Evolutionary conservation across 1,284 basidiomycete genomes (phyloP).

Genomic region (Blastosporella zonata): DNA sequence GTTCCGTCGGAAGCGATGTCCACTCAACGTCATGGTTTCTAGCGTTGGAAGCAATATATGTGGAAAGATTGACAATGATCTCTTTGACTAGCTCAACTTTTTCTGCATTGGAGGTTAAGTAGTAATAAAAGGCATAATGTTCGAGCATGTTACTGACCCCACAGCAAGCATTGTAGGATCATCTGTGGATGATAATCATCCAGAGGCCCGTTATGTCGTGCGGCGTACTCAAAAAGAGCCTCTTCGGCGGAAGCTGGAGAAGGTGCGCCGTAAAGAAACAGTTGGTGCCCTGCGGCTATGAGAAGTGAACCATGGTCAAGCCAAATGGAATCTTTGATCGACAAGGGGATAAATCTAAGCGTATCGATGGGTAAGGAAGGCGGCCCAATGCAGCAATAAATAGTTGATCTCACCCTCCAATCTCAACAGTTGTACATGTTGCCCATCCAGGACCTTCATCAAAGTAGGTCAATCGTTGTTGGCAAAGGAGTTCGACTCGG

Average conservation of each 20-base stretch:
- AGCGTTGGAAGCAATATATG: conserved; percentile 28
- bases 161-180: conserved; percentile 85
- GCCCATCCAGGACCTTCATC: conserved; percentile 80
- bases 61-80: conserved; percentile 68
- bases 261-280: conserved; percentile 66
- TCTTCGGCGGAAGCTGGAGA: conserved; percentile 26
- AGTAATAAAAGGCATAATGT: conserved; percentile 6
- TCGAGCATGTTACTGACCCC: conserved; percentile 56
- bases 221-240: conserved; percentile 79
- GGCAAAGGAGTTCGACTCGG: conserved; percentile 79
- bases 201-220: conserved; percentile 78
- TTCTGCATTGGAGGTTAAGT: conserved; percentile 39
- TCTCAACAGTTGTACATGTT: conserved; percentile 68
- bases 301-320: conserved; percentile 76
- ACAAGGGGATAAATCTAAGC: conserved; percentile 66
- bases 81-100: conserved; percentile 83
- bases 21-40: conserved; percentile 28
- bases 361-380: conserved; percentile 6
- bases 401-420: conserved; percentile 50
- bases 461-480: conserved; percentile 88
- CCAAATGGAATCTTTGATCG: conserved; percentile 88
- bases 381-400: conserved; percentile 9
- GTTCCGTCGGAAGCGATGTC: conserved; percentile 50
- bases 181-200: conserved; percentile 90
- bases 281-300: conserved; percentile 72